Percentiles rank a stretch among this genome's conserved stretches.
Conservation (phyloP, 139 green algal species). For the Desmodesmus armatus region DNA sequence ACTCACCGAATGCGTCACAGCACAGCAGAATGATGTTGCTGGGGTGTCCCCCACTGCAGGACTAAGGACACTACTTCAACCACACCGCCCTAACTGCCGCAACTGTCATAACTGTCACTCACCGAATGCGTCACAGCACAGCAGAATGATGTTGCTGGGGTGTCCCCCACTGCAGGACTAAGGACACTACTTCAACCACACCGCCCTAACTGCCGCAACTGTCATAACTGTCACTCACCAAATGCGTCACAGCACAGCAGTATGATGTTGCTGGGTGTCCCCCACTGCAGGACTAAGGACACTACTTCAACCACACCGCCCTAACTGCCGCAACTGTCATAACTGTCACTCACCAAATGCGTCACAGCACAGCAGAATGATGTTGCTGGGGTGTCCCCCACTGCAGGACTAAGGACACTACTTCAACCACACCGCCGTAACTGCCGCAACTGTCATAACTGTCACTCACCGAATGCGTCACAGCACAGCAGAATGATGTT, state of each 20-base stretch:
- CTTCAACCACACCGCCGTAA: no score
- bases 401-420: no score
- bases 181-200: no score
- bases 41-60: background rate
- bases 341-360: no score
- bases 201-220: no score
- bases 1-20: background rate
- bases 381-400: background rate
- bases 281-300: background rate
- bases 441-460: no score
- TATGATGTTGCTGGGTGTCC: conserved; percentile 44
- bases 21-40: background rate
- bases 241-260: background rate
- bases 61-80: no score
- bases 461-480: conserved; percentile 14
- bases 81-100: no score
- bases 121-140: background rate
- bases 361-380: background rate
- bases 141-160: background rate
- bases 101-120: no score
- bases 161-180: background rate
- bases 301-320: no score
- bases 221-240: no score
- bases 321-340: no score
- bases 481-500: conserved; percentile 11